Base-by-base conservation (phyloP, 139 green algal species). In the Protoeuglena noctilucae region DNA sequence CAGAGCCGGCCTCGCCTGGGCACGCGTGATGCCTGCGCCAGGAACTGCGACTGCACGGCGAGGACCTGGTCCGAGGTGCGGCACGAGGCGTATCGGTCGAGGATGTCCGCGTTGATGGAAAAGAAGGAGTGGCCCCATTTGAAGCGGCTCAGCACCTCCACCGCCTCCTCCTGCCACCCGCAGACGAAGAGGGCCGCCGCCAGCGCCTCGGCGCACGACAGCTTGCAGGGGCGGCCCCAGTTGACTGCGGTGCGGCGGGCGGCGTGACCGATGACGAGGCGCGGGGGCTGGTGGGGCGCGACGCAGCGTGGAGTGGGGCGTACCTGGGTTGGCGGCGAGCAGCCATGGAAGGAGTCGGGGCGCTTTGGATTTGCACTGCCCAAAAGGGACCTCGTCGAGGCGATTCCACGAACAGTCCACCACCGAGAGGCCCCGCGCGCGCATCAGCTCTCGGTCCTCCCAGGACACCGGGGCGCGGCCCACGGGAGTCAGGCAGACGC, bases 331-430 rank as follows among this genome's bases (percentile, higher is more conserved):
- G 22, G 89, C 89, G 2, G 91, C 91, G 19, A 98, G 71, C 54
- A 98, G 67, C 73, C 81, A 98, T 4, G 91, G 91, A 53, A 98
- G 70, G 56, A 97, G 73, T 0, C 89, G 65, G 0, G 86, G 80
- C 34, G 34, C 34, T 12, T 43, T 43, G 34, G 9, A 43, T 12
- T 43, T 43, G 9, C 5, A 18, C 57, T 46, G 39, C 81, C 65
- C 70, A 47, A 95, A 97, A 3, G 89, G 90, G 19, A 96, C 89
- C 17, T 95, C 84, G 17, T 94, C 86, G 48, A 97, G 75, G n/a
- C 71, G 60, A 48, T 92, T 92, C 86, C 91, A 98, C 1, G 84
- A 95, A 71, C 91, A 98, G 75, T 98, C 90, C 61, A 98, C 88
- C 18, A 98, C 91, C 3, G 83, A 85, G n/a, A 96, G 65, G 1